phyloP scores from a whole-genome alignment of 352 stramenopile species.

The Phytophthora tubulina region DNA sequence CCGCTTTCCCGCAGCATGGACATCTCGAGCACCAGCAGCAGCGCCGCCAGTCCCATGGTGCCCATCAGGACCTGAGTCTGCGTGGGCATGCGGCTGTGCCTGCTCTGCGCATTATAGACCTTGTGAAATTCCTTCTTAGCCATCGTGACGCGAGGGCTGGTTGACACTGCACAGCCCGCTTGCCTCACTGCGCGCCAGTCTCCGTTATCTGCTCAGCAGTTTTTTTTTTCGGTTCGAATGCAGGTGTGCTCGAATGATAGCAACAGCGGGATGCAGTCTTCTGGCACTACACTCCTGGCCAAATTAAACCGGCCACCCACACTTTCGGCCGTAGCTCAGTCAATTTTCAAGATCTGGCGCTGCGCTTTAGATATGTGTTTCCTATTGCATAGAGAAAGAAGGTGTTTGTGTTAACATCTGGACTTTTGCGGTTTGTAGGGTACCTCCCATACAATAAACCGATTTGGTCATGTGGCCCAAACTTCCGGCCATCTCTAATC shows the following conservation, averaged over 20 bases:
- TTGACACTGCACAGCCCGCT: neutral
- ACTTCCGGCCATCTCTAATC: too few relatives aligned
- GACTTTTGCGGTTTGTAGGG: too few relatives aligned
- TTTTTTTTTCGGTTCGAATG: too few relatives aligned
- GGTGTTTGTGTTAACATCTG: too few relatives aligned
- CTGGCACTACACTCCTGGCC: neutral
- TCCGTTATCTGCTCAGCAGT: too few relatives aligned
- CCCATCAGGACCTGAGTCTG: constrained; percentile 38
- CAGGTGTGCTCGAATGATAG: constrained; percentile 4
- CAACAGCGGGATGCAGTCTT: neutral
- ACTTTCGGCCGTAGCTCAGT: too few relatives aligned
- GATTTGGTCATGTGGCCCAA: too few relatives aligned
- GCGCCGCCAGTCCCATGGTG: constrained; percentile 31
- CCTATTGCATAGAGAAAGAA: too few relatives aligned
- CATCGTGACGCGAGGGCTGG: constrained; percentile 20
- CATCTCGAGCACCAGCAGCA: constrained; percentile 38
- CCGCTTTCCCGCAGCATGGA: constrained; percentile 27
- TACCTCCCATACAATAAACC: too few relatives aligned
- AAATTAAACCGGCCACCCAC: too few relatives aligned
- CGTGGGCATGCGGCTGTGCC: constrained; percentile 31
- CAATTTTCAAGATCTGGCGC: too few relatives aligned
- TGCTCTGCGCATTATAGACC: constrained; percentile 43
- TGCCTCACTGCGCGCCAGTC: neutral
- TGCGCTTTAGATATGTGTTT: too few relatives aligned
- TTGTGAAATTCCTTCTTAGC: constrained; percentile 51